Percentiles rank a stretch among this genome's conserved stretches.
Evolutionary conservation across 177 flowering plant species (phyloP).

Genomic region (Telopea speciosissima): DNA sequence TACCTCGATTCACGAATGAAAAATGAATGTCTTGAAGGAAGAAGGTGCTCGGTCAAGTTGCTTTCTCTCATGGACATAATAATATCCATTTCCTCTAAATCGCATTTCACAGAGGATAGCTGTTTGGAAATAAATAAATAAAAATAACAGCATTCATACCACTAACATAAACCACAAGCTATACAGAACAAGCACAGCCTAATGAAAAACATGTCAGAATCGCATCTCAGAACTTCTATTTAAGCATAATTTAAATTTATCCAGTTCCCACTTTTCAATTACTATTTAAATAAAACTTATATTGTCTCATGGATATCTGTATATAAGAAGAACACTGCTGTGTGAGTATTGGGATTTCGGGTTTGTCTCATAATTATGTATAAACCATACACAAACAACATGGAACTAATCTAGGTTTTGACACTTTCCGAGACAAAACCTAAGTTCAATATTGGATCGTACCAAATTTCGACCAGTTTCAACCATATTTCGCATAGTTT

Average conservation of each 20-base stretch:
- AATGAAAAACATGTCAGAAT: background rate
- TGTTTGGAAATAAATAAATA: conserved; percentile 19
- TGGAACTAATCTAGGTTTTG: no score
- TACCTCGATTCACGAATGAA: conserved; percentile 87
- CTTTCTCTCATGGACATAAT: conserved; percentile 61
- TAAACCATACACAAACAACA: no score
- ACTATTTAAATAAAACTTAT: no score
- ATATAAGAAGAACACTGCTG: background rate
- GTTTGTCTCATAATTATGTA: background rate
- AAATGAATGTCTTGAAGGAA: conserved; percentile 80
- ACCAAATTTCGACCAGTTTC: no score
- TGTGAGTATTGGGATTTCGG: background rate
- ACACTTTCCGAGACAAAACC: no score
- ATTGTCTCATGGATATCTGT: background rate
- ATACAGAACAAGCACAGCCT: background rate
- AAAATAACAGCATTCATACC: conserved; percentile 3
- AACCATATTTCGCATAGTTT: no score
- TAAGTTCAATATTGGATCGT: no score
- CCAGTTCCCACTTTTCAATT: no score
- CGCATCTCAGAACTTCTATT: background rate
- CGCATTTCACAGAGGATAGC: conserved; percentile 61
- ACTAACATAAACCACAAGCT: background rate
- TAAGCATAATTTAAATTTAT: no score
- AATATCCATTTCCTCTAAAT: conserved; percentile 85
- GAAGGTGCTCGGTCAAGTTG: conserved; percentile 80